phyloP scores from a whole-genome alignment of 495 filamentous ascomycete species.

The Xylaria intraflava region DNA sequence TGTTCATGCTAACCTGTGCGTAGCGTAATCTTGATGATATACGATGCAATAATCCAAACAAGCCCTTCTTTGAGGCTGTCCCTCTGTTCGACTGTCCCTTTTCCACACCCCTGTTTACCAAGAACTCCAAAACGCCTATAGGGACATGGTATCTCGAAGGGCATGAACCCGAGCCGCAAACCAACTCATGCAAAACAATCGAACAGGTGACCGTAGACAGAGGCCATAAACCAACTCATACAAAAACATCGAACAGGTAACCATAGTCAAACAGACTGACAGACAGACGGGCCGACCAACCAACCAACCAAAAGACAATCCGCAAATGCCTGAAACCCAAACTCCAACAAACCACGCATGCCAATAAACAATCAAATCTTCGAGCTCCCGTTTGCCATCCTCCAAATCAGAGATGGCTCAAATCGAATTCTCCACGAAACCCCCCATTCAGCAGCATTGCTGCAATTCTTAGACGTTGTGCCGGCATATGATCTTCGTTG shows the following conservation, averaged over 20 bases:
- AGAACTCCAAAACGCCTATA: background rate
- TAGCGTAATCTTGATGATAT: too few relatives aligned
- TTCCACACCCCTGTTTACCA: background rate
- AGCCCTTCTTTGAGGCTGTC: background rate
- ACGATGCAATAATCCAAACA: background rate
- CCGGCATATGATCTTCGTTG: slow-evolving; percentile 46
- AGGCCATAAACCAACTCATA: background rate
- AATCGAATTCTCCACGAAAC: slow-evolving; percentile 42
- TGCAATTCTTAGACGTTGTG: slow-evolving; percentile 58
- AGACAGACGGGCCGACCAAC: background rate
- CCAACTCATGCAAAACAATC: background rate
- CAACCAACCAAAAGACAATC: too few relatives aligned
- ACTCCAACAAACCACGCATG: too few relatives aligned
- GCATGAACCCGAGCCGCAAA: background rate
- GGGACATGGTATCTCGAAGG: background rate
- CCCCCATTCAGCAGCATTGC: slow-evolving; percentile 64
- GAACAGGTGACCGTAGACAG: background rate
- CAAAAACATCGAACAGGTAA: background rate
- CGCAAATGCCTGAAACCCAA: too few relatives aligned
- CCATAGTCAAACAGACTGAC: background rate
- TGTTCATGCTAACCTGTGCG: too few relatives aligned
- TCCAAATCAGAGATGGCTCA: background rate
- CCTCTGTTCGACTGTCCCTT: background rate
- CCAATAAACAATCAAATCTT: background rate
- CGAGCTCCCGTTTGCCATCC: background rate